Conservation (phyloP, 331 rosid genomes). For the Rosa hybrid region DNA sequence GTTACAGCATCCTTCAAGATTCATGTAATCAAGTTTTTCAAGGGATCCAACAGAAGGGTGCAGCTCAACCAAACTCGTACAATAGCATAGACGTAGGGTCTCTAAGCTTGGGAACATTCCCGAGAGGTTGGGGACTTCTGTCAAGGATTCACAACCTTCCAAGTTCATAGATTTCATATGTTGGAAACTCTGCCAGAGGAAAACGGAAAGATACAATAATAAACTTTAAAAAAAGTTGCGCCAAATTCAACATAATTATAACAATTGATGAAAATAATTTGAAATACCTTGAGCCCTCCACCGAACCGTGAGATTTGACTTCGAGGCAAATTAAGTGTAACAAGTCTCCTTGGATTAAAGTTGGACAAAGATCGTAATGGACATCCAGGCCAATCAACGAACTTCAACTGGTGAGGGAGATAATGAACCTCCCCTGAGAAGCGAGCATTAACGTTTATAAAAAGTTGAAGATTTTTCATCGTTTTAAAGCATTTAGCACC, state of each 20-base stretch:
- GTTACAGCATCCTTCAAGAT: not conserved
- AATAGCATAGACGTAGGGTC: rapidly evolving
- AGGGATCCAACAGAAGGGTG: not conserved
- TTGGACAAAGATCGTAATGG: not conserved
- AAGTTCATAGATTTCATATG: not conserved
- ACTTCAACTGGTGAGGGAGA: not conserved
- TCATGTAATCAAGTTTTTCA: not conserved
- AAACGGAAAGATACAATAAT: not conserved
- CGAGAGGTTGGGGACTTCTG: not conserved
- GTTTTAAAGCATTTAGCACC: not conserved
- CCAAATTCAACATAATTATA: not conserved
- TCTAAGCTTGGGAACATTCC: not conserved
- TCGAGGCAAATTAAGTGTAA: rapidly evolving
- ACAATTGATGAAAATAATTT: not conserved
- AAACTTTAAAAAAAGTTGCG: not conserved
- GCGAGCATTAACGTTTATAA: not conserved
- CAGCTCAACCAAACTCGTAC: not conserved
- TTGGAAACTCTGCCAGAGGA: not conserved
- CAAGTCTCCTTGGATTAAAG: not conserved
- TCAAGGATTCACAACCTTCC: not conserved
- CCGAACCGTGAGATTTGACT: not conserved
- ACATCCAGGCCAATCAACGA: not conserved
- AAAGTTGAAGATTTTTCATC: not conserved
- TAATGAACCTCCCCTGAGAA: not conserved
- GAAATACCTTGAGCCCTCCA: not conserved